Evolutionary conservation across 179 eudicot species (phyloP), one percentile per base, ranked within the genome.

Genomic region (Spergularia azorica): DNA sequence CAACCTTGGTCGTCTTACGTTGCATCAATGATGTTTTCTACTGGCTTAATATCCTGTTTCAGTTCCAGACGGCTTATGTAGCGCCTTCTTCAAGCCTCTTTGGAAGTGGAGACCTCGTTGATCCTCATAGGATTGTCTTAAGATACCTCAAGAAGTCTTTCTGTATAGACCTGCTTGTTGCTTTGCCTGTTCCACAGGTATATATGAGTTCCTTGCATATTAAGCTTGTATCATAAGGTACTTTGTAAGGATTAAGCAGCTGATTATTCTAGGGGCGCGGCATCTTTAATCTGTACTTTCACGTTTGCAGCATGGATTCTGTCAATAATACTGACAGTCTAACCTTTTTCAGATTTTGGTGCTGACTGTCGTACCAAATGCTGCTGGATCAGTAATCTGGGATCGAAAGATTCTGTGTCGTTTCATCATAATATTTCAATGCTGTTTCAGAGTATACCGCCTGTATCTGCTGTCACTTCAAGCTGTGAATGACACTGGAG

Each of bases 171-270:
- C 66, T 82, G 32, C 78, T 82, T 63, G 78, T 76, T 60, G 84
- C 77, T 43, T 17, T 78, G 38, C 81, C 84, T 9, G 43, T 82
- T 26, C 84, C 81, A 56, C 84, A 78, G 81, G 84, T 81, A 9
- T 15, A 39, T 55, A 14, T 0, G n/a, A 11, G 4, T 36, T 36
- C 39, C 39, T 2, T 36, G 39, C 39, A 36, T 36, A 36, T 36
- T 36, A 36, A 36, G 4, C 39, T 36, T 36, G 4, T 2, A 36
- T 36, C 39, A 36, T 3, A 36, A 36, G 39, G 39, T 36, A 36
- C 39, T 36, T 36, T 36, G 3, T 36, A 36, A 36, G 39, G 39
- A 36, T 36, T 36, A 2, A 0, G 39, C 5, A 36, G 39, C 39
- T 36, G 39, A 36, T 1, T 36, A 36, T 36, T 36, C 39, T 36